Conservation (phyloP, 495 filamentous ascomycete species). For the Xylona heveae region DNA sequence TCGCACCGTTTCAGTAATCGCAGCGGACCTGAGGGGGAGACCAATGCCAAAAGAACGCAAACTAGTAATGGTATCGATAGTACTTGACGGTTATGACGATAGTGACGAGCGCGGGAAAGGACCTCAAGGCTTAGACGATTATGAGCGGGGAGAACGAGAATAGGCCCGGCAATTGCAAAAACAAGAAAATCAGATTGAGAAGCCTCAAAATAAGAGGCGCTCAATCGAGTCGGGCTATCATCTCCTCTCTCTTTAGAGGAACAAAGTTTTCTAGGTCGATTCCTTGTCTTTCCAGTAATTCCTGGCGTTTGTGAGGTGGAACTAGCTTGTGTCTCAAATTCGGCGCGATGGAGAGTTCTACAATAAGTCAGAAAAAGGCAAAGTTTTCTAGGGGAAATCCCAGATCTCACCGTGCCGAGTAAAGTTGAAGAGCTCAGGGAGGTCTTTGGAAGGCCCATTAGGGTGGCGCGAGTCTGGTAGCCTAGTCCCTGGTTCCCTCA, state of each 20-base stretch:
- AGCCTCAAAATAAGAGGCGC: slow-evolving; percentile 13
- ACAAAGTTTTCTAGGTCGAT: slow-evolving; percentile 88
- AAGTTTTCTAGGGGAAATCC: too few species aligned
- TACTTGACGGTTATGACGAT: too few species aligned
- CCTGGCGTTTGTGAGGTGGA: slow-evolving; percentile 55
- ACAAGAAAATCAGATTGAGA: too few species aligned
- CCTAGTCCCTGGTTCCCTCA: slow-evolving; percentile 68
- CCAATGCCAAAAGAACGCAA: too few species aligned
- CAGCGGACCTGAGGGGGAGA: too few species aligned
- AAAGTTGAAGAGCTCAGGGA: slow-evolving; percentile 85
- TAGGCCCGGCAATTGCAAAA: too few species aligned
- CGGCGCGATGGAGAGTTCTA: slow-evolving; percentile 89
- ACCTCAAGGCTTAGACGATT: too few species aligned
- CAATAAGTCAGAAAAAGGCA: slow-evolving; percentile 2
- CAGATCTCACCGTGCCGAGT: slow-evolving; percentile 61
- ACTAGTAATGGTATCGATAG: too few species aligned
- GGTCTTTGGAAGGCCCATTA: slow-evolving; percentile 49
- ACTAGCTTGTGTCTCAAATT: slow-evolving; percentile 72
- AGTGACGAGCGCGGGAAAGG: too few species aligned
- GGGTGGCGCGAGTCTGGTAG: slow-evolving; percentile 87
- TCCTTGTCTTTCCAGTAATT: slow-evolving; percentile 50
- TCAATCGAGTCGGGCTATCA: slow-evolving; percentile 97
- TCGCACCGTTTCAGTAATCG: too few species aligned
- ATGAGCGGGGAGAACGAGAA: too few species aligned
- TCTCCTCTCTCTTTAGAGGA: slow-evolving; percentile 77